Base-by-base conservation (phyloP, 2,329 filamentous ascomycete species). In the Ophiostoma montium region DNA sequence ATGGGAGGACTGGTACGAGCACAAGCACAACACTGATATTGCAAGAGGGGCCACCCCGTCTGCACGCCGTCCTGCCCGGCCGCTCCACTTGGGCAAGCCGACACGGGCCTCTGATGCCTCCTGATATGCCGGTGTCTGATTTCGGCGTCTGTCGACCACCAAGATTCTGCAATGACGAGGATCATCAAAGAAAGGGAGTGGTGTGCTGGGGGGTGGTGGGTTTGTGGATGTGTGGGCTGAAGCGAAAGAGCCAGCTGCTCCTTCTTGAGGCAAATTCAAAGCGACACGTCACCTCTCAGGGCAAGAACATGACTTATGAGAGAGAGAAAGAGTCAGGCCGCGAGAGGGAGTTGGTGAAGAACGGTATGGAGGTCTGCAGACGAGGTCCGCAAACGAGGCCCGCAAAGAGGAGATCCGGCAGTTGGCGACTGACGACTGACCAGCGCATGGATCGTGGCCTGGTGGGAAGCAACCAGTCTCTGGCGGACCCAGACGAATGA, bases 1-100 rank as follows among this genome's bases (percentile, higher is more conserved):
- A 63, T 58, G 50, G 55, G 57, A 55, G 50, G 50, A 45, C 36
- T 27, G 13, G 48, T 38, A 35, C 16, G 11, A 23, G 35, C 42
- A 48, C 49, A 47, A 42, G 30, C 39, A 42, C 38, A 42, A 30
- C 4, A 42, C 39, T 42, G 39, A 16, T 42, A 42, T 42, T 16
- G 16, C 15, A 42, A 30, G 39, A 42, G 39, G 39, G 39, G 39
- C 39, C n/a, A n/a, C n/a, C 7, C 16, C 21, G 15, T 42, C 23
- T 42, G 39, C 16, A 42, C 23, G 39, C 41, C 13, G 35, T 43
- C 16, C 27, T 44, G 49, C 23, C 21, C 21, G 35, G 35, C 35
- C 31, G 47, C 18, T 42, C 39, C 50, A 46, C 42, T 46, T 8
- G 41, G 46, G n/a, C n/a, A 46, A 35, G 16, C 35, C 33, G 27